Conservation (phyloP, 2,329 filamentous ascomycete genomes). For the Calycina marina region DNA sequence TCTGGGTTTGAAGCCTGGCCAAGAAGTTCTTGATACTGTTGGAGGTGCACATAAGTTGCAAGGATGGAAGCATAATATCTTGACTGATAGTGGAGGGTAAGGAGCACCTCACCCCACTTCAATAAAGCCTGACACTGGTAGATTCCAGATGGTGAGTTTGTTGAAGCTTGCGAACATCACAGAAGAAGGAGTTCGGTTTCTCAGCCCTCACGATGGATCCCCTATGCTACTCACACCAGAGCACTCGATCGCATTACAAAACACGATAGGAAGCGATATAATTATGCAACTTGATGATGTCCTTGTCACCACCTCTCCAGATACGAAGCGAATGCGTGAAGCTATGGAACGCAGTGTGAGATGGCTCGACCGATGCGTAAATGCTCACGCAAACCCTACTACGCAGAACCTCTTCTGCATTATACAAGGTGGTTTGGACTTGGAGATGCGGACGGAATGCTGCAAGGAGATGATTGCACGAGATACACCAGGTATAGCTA, state of each 20-base stretch:
- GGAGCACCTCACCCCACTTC: slow-evolving; percentile 21
- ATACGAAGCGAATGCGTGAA: slow-evolving; percentile 74
- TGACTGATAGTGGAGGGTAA: slow-evolving; percentile 67
- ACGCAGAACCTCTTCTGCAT: slow-evolving; percentile 95
- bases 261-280: slow-evolving; percentile 94
- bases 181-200: slow-evolving; percentile 83
- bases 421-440: slow-evolving; percentile 86
- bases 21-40: slow-evolving; percentile 71
- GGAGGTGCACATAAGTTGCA: slow-evolving; percentile 92
- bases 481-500: slow-evolving; percentile 90
- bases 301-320: slow-evolving; percentile 87
- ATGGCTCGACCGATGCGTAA: slow-evolving; percentile 92
- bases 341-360: slow-evolving; percentile 90
- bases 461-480: slow-evolving; percentile 75
- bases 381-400: slow-evolving; percentile 69
- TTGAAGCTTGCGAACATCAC: slow-evolving; percentile 87
- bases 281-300: slow-evolving; percentile 99
- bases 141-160: slow-evolving; percentile 97
- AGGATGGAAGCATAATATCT: slow-evolving; percentile 87
- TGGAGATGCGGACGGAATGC: slow-evolving; percentile 74
- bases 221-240: slow-evolving; percentile 97
- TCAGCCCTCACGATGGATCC: slow-evolving; percentile 88
- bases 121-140: slow-evolving; percentile 25
- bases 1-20: slow-evolving; percentile 84
- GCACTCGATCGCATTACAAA: slow-evolving; percentile 90